A percentile compares a stretch with the other conserved stretches of the same genome.
These are phyloP conservation scores for Linnemannia schmuckeri DNA, from an alignment of 192 early-diverging fungal species.

Conservation along the genomic window DNA sequence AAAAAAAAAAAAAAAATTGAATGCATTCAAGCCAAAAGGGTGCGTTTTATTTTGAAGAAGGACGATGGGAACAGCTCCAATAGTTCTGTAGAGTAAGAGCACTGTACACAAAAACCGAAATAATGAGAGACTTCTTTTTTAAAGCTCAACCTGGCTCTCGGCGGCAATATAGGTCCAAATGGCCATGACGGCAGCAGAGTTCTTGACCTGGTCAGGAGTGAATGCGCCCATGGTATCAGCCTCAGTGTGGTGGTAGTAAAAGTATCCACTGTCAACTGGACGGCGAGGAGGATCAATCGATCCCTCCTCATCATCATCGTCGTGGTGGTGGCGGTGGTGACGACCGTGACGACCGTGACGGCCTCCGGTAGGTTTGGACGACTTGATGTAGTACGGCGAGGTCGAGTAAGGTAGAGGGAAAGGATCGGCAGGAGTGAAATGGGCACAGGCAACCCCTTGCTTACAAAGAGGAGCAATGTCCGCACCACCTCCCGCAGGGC, in stretches of 20 bases:
- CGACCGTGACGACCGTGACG: constrained; percentile 4
- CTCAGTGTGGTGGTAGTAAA: constrained; percentile 70
- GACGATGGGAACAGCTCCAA: too few relatives aligned
- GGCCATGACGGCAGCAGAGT: constrained; percentile 69
- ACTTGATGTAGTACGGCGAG: constrained; percentile 38
- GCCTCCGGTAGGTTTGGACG: background rate
- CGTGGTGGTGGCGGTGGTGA: constrained; percentile 12
- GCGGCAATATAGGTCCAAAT: constrained; percentile 71
- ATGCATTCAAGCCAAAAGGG: too few relatives aligned
- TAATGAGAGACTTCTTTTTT: background rate
- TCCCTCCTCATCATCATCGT: background rate
- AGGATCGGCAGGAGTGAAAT: constrained; percentile 59
- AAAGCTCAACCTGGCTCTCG: constrained; percentile 57
- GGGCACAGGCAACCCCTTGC: constrained; percentile 69
- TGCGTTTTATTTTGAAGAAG: too few relatives aligned
- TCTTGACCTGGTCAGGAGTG: constrained; percentile 65
- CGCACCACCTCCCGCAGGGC: constrained; percentile 57
- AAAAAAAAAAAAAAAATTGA: too few relatives aligned
- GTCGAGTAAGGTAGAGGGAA: constrained; percentile 57
- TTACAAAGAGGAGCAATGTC: constrained; percentile 68
- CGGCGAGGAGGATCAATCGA: constrained; percentile 35
- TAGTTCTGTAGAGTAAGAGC: background rate
- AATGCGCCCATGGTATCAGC: constrained; percentile 67
- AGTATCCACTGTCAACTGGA: constrained; percentile 61
- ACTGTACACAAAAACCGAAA: background rate